phyloP scores from a whole-genome alignment of 352 stramenopile genomes.

The Aphanomyces cochlioides region DNA sequence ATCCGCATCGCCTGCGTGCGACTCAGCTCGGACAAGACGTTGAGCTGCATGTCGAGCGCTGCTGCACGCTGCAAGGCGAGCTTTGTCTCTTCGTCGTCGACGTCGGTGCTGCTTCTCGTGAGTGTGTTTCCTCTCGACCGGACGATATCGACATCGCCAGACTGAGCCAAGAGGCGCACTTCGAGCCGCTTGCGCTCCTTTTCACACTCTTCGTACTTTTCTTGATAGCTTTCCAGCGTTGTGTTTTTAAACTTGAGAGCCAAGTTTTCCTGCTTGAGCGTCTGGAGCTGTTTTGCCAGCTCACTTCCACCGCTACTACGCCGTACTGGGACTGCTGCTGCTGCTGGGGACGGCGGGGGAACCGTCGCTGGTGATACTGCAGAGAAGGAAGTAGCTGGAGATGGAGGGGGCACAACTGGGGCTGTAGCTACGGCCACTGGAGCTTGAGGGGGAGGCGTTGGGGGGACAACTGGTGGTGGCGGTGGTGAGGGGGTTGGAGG shows the following conservation, averaged over 20 bases:
- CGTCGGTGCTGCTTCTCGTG: not conserved
- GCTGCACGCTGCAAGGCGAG: slow-evolving; percentile 18
- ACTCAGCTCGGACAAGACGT: slow-evolving; percentile 26
- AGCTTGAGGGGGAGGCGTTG: no score
- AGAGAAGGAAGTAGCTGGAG: not conserved
- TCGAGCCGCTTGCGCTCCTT: slow-evolving; percentile 26
- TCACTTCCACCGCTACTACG: not conserved
- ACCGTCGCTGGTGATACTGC: not conserved
- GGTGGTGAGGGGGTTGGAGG: no score
- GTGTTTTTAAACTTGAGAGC: slow-evolving; percentile 24
- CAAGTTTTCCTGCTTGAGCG: slow-evolving; percentile 29
- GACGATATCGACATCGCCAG: not conserved
- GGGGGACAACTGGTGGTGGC: no score
- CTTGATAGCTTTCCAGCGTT: slow-evolving; percentile 23
- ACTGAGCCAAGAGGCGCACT: slow-evolving; percentile 5
- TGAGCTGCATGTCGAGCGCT: slow-evolving; percentile 28
- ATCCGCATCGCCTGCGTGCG: slow-evolving; percentile 27
- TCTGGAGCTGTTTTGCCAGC: slow-evolving; percentile 18
- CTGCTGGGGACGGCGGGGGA: not conserved
- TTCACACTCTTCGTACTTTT: slow-evolving; percentile 28
- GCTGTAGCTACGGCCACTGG: no score
- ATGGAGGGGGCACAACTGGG: not conserved
- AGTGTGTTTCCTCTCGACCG: slow-evolving; percentile 5
- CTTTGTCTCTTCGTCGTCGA: not conserved
- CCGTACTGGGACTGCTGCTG: not conserved